phyloP scores from a whole-genome alignment of 2,329 filamentous ascomycete species.

The Stachybotrys chlorohalonatus region DNA sequence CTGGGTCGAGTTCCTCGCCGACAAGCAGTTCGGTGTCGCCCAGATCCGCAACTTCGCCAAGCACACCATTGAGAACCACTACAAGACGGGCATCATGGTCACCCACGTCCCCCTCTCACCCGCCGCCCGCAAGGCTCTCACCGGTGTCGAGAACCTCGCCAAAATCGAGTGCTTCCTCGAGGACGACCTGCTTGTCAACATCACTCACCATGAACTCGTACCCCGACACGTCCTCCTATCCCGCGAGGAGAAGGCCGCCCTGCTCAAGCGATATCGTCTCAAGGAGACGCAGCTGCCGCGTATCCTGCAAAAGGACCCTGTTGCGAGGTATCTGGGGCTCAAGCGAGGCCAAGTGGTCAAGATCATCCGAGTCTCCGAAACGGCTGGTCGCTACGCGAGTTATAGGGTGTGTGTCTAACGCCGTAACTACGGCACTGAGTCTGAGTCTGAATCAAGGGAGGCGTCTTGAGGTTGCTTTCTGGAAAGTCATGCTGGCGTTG shows the following conservation, averaged over 20 bases:
- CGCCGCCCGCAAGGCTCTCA: constrained; percentile 79
- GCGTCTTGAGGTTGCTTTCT: neutral
- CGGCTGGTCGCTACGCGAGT: constrained; percentile 91
- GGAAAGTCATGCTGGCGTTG: neutral
- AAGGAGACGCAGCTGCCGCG: constrained; percentile 96
- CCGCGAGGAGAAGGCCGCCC: constrained; percentile 75
- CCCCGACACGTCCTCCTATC: constrained; percentile 88
- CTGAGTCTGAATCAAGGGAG: neutral
- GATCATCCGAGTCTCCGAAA: constrained; percentile 94
- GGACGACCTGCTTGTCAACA: constrained; percentile 93
- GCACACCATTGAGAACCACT: constrained; percentile 69
- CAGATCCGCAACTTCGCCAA: constrained; percentile 87
- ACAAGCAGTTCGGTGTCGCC: constrained; percentile 76
- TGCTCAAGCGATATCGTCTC: constrained; percentile 83
- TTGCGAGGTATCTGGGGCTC: constrained; percentile 84
- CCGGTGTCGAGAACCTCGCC: constrained; percentile 63
- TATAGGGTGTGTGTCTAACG: constrained; percentile 62
- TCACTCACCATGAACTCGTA: constrained; percentile 94
- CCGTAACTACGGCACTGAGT: neutral
- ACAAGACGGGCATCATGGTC: constrained; percentile 85
- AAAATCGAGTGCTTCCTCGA: constrained; percentile 93
- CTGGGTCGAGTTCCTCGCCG: constrained; percentile 85
- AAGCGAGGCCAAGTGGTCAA: constrained; percentile 93
- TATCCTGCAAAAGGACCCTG: constrained; percentile 84
- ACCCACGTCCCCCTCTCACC: constrained; percentile 74